Evolutionary conservation across 805 yeast species (phyloP).

Genomic region (Saccharomyces eubayanus): DNA sequence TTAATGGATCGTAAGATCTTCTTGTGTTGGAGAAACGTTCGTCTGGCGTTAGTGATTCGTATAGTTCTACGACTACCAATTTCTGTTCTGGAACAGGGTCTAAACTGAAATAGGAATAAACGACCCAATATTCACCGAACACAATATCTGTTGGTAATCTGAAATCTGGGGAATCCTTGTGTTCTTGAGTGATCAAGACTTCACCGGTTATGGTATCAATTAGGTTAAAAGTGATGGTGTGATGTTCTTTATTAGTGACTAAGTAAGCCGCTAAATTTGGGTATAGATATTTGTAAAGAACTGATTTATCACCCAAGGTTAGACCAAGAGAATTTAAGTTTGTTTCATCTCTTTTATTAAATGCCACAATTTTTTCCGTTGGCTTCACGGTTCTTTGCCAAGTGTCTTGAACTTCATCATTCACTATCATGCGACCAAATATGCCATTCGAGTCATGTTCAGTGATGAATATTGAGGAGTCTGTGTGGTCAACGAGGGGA

Average conservation of each 20-base stretch:
- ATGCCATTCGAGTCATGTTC: constrained; percentile 16
- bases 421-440: constrained; percentile 21
- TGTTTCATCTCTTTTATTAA: constrained; percentile 35
- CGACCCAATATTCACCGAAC: constrained; percentile 78
- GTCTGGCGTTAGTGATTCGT: constrained; percentile 55
- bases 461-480: constrained; percentile 11
- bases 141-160: constrained; percentile 42
- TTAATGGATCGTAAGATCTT: constrained; percentile 10
- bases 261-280: constrained; percentile 57
- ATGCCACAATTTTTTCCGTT: constrained; percentile 35
- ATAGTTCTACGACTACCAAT: constrained; percentile 68
- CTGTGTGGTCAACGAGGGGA: constrained; percentile 1
- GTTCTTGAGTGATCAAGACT: constrained; percentile 38
- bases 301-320: constrained; percentile 59
- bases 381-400: constrained; percentile 32
- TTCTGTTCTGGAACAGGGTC: constrained; percentile 46
- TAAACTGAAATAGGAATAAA: constrained; percentile 53
- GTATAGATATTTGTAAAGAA: constrained; percentile 73
- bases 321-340: constrained; percentile 55
- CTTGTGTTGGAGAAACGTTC: constrained; percentile 28
- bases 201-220: constrained; percentile 68
- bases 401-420: constrained; percentile 23
- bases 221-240: constrained; percentile 40
- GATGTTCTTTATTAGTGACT: constrained; percentile 28
- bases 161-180: constrained; percentile 36